Evolutionary conservation across 768 basidiomycete species (phyloP).

Genomic region (Cytidiella melzeri): DNA sequence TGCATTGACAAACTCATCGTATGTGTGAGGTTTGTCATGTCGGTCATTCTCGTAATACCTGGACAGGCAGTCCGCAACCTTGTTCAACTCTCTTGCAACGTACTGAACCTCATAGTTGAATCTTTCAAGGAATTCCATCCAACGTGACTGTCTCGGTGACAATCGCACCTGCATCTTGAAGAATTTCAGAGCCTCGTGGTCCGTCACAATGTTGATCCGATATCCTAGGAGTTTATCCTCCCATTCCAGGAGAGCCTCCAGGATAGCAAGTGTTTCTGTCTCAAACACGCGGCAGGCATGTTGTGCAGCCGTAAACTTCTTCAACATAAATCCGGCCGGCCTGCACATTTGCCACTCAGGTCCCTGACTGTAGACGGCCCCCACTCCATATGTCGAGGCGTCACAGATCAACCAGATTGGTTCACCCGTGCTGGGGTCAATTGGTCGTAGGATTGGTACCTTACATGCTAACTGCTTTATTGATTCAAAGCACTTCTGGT

Average conservation of each 20-base stretch:
- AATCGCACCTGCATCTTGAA: constrained; percentile 18
- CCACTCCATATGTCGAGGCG: constrained; percentile 15
- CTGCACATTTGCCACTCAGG: constrained; percentile 6
- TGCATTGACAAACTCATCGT: not conserved
- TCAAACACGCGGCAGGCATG: constrained; percentile 33
- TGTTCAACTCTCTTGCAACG: constrained; percentile 23
- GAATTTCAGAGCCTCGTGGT: constrained; percentile 21
- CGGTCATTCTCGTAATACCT: constrained; percentile 11
- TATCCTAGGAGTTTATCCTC: constrained; percentile 26
- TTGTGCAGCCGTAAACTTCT: constrained; percentile 23
- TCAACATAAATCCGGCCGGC: constrained; percentile 22
- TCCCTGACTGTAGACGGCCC: constrained; percentile 24
- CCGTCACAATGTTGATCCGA: constrained; percentile 24
- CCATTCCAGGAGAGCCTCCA: too few species aligned
- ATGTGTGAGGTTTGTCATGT: not conserved
- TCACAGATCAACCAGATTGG: constrained; percentile 21
- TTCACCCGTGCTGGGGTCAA: constrained; percentile 8
- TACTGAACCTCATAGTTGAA: constrained; percentile 28
- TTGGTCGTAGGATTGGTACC: constrained; percentile 4
- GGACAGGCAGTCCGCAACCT: constrained; percentile 20
- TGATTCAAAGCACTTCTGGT: too few species aligned
- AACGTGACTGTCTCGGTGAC: constrained; percentile 19
- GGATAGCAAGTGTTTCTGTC: constrained; percentile 28
- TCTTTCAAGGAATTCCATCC: constrained; percentile 22
- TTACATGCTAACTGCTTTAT: constrained; percentile 1